Conservation (phyloP, 768 basidiomycete genomes). For the Xerocomellus amylosporus region DNA sequence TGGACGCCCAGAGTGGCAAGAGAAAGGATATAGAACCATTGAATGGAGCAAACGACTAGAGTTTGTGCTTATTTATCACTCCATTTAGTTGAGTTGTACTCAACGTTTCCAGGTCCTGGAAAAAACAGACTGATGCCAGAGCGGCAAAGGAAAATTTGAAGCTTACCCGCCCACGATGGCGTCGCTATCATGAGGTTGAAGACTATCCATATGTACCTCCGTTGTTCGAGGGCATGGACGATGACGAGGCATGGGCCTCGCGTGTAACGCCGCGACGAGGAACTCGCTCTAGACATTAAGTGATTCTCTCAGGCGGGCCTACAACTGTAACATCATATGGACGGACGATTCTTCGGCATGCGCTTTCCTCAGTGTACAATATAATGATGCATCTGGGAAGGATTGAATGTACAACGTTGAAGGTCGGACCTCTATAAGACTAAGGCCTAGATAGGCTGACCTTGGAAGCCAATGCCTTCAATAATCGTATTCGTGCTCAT, state of each 20-base stretch:
- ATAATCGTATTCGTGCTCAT: conserved; percentile 27
- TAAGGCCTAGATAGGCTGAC: background rate
- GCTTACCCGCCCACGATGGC: conserved; percentile 7
- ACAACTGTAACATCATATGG: background rate
- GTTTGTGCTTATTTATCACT: conserved; percentile 37
- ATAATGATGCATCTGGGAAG: background rate
- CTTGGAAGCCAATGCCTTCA: conserved; percentile 1
- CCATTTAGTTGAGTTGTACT: background rate
- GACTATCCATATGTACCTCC: conserved; percentile 7
- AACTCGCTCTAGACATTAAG: conserved; percentile 17
- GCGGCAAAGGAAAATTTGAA: conserved; percentile 20
- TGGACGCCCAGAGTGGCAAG: conserved; percentile 52
- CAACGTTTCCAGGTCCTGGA: conserved; percentile 30
- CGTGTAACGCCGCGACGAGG: conserved; percentile 14
- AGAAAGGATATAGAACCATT: conserved; percentile 41
- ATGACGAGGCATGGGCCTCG: background rate
- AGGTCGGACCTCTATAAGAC: background rate
- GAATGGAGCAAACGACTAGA: conserved; percentile 56
- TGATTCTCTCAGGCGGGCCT: background rate
- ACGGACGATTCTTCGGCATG: background rate
- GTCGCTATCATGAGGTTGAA: conserved; percentile 9
- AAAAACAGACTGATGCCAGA: conserved; percentile 10
- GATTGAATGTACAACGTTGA: background rate
- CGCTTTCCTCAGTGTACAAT: conserved; percentile 1
- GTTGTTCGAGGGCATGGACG: conserved; percentile 8